Base-by-base conservation (phyloP, 192 early-diverging fungal species). In the Backusella sp. region DNA sequence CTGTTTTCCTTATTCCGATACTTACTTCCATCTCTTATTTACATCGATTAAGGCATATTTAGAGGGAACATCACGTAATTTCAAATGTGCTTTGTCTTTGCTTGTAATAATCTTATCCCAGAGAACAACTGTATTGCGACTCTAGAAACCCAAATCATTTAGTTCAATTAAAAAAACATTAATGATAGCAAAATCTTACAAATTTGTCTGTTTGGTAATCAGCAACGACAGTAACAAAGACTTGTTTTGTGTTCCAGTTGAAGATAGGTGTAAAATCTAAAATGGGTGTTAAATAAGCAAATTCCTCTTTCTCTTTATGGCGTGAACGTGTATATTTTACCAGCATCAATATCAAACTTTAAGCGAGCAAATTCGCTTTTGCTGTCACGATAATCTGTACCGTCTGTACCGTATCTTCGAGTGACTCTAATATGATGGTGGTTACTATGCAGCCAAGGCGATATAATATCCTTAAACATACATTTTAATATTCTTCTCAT, bases 161-260 rank as follows among this genome's bases (percentile, higher is more conserved):
- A 28, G 26, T 11, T 4, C 8, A 26, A 37, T 42, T 14, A 14
- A 36, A 21, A 35, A 35, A 11, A 42, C 12, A 9, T 11, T 30
- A 42, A 17, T 15, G 23, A 35, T 39, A 32, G 4, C 34, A 30
- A 12, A 0, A 19, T 65, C 85, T 79, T 83, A 95, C 92, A 77
- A 94, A 89, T 30, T 84, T 80, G 21, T 85, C 82, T 8, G 92
- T 92, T 42, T 82, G 81, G 79, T 93, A 97, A 75, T 97, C 94
- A 11, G 88, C 92, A 8, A 94, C 88, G 23, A 92, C 83, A 52
- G 87, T 88, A 44, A 95, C 88, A 87, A 96, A 96, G 32, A 97
- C 77, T 80, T 94, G 92, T 78, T 97, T 97, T 37, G 94, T 94
- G 75, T 97, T 97, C 94, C 94, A 97, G 76, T 95, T 90, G 80